Conservation (phyloP, 1,284 basidiomycete genomes). For the Wolfiporia cocos region DNA sequence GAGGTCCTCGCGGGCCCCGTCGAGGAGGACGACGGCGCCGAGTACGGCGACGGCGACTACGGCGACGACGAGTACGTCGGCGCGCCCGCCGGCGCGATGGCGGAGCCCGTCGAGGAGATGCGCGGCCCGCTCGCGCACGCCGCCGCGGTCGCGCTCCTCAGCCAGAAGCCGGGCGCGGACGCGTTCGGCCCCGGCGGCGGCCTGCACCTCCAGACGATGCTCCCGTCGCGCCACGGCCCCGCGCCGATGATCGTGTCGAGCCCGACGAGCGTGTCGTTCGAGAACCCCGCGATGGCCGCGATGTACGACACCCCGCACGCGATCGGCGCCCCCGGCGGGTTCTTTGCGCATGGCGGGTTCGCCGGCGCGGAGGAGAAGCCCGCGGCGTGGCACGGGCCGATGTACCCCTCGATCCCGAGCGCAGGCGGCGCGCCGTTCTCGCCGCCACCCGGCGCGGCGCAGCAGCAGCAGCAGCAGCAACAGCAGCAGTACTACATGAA, state of each 20-base stretch:
- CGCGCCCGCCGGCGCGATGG: constrained; percentile 10
- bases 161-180: constrained; percentile 14
- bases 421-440: constrained; percentile 28
- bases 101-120: constrained; percentile 19
- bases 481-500: constrained; percentile 11
- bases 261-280: constrained; percentile 26
- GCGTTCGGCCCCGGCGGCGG: constrained; percentile 21
- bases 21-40: constrained; percentile 46
- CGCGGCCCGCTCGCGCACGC: constrained; percentile 16
- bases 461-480: constrained; percentile 23
- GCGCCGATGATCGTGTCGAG: constrained; percentile 30
- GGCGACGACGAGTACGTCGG: constrained; percentile 20
- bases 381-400: constrained; percentile 22
- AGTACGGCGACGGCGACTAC: constrained; percentile 31
- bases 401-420: constrained; percentile 25
- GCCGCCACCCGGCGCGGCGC: constrained; percentile 27
- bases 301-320: constrained; percentile 27
- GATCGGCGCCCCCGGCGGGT: constrained; percentile 18
- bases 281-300: constrained; percentile 30
- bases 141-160: constrained; percentile 12
- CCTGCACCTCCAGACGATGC: constrained; percentile 26
- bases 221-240: constrained; percentile 21
- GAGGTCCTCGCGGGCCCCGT: constrained; percentile 52
- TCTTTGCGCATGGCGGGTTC: constrained; percentile 15
- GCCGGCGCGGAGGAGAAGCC: constrained; percentile 14